Conservation (phyloP, 768 basidiomycete genomes). For the Pleurotus salmoneostramineus region DNA sequence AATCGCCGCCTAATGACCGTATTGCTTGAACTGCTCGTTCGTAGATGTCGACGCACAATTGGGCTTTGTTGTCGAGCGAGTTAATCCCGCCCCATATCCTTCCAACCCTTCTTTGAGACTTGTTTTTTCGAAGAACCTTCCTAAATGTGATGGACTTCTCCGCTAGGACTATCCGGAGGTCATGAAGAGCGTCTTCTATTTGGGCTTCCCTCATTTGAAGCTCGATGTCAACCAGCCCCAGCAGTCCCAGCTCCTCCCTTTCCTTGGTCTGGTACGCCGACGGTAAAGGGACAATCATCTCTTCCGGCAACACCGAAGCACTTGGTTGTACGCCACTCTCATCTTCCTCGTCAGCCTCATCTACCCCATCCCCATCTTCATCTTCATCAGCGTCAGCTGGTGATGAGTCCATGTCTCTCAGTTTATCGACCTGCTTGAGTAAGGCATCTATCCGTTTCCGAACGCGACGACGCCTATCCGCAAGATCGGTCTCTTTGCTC, state of each 20-base stretch:
- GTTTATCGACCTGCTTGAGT: background rate
- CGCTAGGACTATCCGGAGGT: conserved; percentile 9
- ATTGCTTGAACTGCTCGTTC: background rate
- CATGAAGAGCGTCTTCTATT: conserved; percentile 13
- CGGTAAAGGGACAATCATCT: conserved; percentile 3
- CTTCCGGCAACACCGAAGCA: background rate
- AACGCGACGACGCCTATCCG: background rate
- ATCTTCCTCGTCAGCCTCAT: background rate
- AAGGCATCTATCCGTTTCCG: background rate
- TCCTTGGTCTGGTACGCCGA: conserved; percentile 6
- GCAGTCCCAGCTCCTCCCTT: conserved; percentile 8
- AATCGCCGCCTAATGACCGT: background rate
- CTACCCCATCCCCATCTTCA: conserved; percentile 1
- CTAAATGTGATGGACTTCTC: conserved; percentile 4
- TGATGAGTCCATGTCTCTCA: background rate
- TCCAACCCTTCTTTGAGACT: background rate
- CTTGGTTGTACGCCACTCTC: too few relatives aligned
- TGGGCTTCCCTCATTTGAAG: conserved; percentile 13
- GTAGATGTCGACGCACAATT: background rate
- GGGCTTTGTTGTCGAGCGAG: background rate
- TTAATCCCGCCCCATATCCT: background rate
- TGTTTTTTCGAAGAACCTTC: background rate
- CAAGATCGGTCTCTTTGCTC: background rate
- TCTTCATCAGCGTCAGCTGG: background rate
- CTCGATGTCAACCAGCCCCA: conserved; percentile 12